phyloP scores from a whole-genome alignment of 768 basidiomycete genomes.

The Chiua virens region DNA sequence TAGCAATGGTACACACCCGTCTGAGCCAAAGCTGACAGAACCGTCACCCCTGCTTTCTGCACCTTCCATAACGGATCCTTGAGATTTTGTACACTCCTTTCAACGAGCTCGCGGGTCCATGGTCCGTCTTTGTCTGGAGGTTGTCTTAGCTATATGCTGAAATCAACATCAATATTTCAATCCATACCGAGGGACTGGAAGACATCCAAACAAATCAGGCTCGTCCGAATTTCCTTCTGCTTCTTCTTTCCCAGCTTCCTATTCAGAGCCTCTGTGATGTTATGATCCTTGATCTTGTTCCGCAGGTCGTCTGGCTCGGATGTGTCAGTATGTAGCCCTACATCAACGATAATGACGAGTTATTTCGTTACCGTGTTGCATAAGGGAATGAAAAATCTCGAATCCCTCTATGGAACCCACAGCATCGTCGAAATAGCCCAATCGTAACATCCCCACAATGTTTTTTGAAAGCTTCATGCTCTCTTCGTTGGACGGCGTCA shows the following conservation, averaged over 20 bases:
- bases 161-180: not conserved
- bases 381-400: slow-evolving; percentile 23
- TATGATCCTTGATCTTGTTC: slow-evolving; percentile 3
- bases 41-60: slow-evolving; percentile 5
- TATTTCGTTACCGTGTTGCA: slow-evolving; percentile 14
- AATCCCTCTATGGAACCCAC: slow-evolving; percentile 22
- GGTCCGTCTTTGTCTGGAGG: too few relatives aligned
- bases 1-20: not conserved
- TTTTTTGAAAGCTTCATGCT: slow-evolving; percentile 6
- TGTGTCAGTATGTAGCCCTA: not conserved
- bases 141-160: not conserved
- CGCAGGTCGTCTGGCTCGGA: slow-evolving; percentile 9
- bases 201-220: slow-evolving; percentile 21
- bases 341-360: not conserved
- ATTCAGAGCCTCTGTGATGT: slow-evolving; percentile 14
- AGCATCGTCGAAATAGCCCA: slow-evolving; percentile 26
- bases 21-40: slow-evolving; percentile 4
- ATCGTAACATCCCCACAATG: slow-evolving; percentile 21
- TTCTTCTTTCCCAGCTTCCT: slow-evolving; percentile 11
- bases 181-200: slow-evolving; percentile 14
- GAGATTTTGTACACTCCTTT: not conserved
- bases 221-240: slow-evolving; percentile 17
- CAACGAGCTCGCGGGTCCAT: not conserved
- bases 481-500: slow-evolving; percentile 4
- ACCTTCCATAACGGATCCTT: not conserved